A percentile compares a stretch with the other conserved stretches of the same genome.
phyloP scores from a whole-genome alignment of 177 flowering plant genomes.

The Telopea speciosissima region DNA sequence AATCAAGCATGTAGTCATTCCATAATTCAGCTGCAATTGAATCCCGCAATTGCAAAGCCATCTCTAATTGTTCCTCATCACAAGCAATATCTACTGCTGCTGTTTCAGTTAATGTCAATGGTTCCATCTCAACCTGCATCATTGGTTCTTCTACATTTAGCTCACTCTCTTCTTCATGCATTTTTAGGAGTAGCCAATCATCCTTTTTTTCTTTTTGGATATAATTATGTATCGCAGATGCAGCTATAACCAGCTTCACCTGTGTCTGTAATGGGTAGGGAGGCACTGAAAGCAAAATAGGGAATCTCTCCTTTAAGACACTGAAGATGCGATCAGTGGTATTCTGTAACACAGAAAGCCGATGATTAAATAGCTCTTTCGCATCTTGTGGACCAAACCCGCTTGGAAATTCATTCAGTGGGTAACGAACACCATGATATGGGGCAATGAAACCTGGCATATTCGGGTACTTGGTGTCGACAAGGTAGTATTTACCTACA shows the following conservation, averaged over 20 bases:
- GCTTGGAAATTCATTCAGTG: constrained; percentile 22
- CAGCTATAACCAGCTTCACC: constrained; percentile 55
- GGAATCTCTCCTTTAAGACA: constrained; percentile 51
- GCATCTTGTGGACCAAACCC: constrained; percentile 41
- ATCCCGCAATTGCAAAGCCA: constrained; percentile 35
- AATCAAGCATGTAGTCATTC: constrained; percentile 39
- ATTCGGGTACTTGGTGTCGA: constrained; percentile 43
- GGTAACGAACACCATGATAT: constrained; percentile 31
- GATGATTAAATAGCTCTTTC: constrained; percentile 50
- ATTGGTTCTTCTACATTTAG: constrained; percentile 19
- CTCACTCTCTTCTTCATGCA: constrained; percentile 25
- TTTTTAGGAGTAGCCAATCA: constrained; percentile 39
- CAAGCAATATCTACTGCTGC: constrained; percentile 21
- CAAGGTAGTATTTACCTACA: constrained; percentile 63
- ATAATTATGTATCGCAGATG: constrained; percentile 59
- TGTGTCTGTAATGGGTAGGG: constrained; percentile 58
- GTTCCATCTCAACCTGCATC: constrained; percentile 19
- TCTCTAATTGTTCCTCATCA: constrained; percentile 23
- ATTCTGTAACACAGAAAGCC: constrained; percentile 37
- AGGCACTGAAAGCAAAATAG: constrained; percentile 50
- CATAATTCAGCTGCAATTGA: constrained; percentile 48
- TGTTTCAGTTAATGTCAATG: constrained; percentile 12
- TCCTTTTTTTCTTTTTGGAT: constrained; percentile 42
- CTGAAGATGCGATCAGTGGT: constrained; percentile 36
- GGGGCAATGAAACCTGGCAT: constrained; percentile 57